Percentiles rank a stretch among this genome's conserved stretches.
These are phyloP conservation scores for Glycine soja DNA, from an alignment of 306 rosid species.

Conservation along the genomic window DNA sequence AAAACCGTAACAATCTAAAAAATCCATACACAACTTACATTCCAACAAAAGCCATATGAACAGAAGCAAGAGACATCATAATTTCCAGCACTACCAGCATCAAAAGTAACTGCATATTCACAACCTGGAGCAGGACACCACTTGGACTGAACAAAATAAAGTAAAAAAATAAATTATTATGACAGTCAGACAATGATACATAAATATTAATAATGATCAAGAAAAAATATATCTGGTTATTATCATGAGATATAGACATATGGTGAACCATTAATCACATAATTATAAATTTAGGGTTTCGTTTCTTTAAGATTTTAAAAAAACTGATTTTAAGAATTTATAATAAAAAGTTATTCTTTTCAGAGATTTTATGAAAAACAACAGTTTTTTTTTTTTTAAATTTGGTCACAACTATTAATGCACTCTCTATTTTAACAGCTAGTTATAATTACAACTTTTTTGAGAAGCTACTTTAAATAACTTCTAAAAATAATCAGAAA, in stretches of 20 bases:
- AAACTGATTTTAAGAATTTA: background rate
- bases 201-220: constrained; percentile 14
- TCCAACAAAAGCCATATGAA: constrained; percentile 93
- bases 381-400: no score
- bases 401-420: background rate
- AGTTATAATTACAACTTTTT: background rate
- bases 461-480: background rate
- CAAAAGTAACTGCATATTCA: constrained; percentile 70
- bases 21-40: constrained; percentile 51
- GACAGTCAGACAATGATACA: constrained; percentile 26
- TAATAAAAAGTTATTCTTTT: background rate
- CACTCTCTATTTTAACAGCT: background rate
- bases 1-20: constrained; percentile 30
- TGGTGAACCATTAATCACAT: background rate
- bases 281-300: background rate
- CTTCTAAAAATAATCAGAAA: background rate
- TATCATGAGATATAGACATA: background rate
- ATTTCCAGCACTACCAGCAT: constrained; percentile 67
- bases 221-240: constrained; percentile 22
- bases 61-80: constrained; percentile 94
- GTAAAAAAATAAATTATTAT: constrained; percentile 7
- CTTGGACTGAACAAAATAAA: constrained; percentile 64
- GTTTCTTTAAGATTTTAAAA: background rate
- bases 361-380: background rate
- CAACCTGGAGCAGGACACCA: constrained; percentile 97